Conservation (phyloP, 192 early-diverging fungal genomes). For the Umbelopsis sp. region DNA sequence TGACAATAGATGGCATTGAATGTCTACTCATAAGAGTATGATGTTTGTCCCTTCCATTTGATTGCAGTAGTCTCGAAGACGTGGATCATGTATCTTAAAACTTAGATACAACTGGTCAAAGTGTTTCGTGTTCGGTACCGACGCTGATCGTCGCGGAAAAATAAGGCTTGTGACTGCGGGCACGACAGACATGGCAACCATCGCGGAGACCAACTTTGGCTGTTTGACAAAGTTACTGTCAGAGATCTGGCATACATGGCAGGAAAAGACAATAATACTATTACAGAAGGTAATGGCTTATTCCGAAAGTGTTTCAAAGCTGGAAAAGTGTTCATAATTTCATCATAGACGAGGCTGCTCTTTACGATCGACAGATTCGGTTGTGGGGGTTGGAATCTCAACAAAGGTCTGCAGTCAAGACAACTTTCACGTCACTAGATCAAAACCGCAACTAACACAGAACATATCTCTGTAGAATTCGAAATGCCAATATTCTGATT, state of each 20-base stretch:
- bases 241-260: neutral
- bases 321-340: neutral
- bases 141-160: no score
- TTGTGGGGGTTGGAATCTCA: slow-evolving; percentile 97
- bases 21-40: no score
- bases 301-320: neutral
- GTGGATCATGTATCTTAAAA: no score
- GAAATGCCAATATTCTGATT: slow-evolving; percentile 75
- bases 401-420: slow-evolving; percentile 52
- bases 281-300: neutral
- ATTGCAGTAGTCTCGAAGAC: no score
- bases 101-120: no score
- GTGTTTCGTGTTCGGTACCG: no score
- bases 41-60: no score
- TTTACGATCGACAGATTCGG: slow-evolving; percentile 98
- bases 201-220: no score
- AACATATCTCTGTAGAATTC: slow-evolving; percentile 61
- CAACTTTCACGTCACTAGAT: neutral
- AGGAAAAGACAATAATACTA: slow-evolving; percentile 1
- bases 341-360: slow-evolving; percentile 78
- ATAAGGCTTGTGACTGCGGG: no score
- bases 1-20: no score
- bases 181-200: no score
- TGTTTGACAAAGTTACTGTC: neutral
- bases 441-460: neutral